These are phyloP conservation scores for Saxispiralis lemnorum DNA, from an alignment of 495 filamentous ascomycete genomes.

Conservation along the genomic window DNA sequence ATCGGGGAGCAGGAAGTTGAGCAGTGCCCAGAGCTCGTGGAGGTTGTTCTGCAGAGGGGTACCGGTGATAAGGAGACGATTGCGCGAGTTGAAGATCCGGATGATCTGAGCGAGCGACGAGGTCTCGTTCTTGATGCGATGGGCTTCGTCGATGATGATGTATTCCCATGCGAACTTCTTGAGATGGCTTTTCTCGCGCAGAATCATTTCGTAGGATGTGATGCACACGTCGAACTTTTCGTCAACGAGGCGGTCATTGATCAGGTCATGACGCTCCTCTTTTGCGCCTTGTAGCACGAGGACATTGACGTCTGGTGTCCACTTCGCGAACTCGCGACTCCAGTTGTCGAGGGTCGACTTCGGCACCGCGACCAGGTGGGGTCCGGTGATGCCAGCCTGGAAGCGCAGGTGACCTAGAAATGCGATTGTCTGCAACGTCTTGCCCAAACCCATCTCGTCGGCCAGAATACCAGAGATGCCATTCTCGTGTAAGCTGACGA, in stretches of 20 bases:
- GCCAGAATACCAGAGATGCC: slow-evolving; percentile 95
- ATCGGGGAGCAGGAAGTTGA: slow-evolving; percentile 93
- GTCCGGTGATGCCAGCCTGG: slow-evolving; percentile 69
- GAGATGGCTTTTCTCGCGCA: slow-evolving; percentile 83
- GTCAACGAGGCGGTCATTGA: slow-evolving; percentile 75
- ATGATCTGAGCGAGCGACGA: slow-evolving; percentile 95
- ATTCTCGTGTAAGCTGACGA: slow-evolving; percentile 96
- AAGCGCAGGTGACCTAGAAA: slow-evolving; percentile 91
- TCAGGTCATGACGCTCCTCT: slow-evolving; percentile 74
- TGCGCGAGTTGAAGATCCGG: slow-evolving; percentile 88
- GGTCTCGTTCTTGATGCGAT: slow-evolving; percentile 98
- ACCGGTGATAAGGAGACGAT: slow-evolving; percentile 88
- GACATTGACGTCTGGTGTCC: slow-evolving; percentile 91
- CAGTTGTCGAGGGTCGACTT: slow-evolving; percentile 98
- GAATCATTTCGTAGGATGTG: slow-evolving; percentile 92
- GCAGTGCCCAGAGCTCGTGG: slow-evolving; percentile 95
- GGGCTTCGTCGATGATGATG: slow-evolving; percentile 97
- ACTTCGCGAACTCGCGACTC: slow-evolving; percentile 81
- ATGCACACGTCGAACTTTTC: slow-evolving; percentile 89
- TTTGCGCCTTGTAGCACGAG: slow-evolving; percentile 90
- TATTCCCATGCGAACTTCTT: slow-evolving; percentile 99
- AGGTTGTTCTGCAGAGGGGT: slow-evolving; percentile 97
- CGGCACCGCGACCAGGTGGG: slow-evolving; percentile 86
- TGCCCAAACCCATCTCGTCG: slow-evolving; percentile 93
- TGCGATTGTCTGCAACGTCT: slow-evolving; percentile 78